Conservation (phyloP, 352 stramenopile species). For the Globisporangium camurandrum region DNA sequence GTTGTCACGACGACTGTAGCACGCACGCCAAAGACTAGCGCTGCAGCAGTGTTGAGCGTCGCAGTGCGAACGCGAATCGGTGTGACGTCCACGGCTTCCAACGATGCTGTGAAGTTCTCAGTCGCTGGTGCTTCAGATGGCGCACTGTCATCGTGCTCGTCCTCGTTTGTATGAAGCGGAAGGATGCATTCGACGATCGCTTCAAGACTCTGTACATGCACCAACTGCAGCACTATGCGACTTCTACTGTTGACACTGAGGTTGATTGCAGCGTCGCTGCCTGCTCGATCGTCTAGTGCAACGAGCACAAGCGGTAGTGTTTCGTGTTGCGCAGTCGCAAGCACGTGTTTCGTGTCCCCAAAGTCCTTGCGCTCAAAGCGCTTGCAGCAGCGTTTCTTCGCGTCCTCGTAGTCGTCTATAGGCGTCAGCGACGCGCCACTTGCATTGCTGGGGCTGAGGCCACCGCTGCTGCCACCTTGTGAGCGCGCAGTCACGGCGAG, state of each 20-base stretch:
- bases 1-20: slow-evolving; percentile 3
- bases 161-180: not conserved
- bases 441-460: not conserved
- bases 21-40: slow-evolving; percentile 1
- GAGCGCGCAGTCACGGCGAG: slow-evolving; percentile 16
- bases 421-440: slow-evolving; percentile 4
- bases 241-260: not conserved
- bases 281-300: not conserved
- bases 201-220: slow-evolving; percentile 3
- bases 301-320: slow-evolving; percentile 6
- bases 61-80: not conserved
- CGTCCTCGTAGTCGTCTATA: slow-evolving; percentile 41
- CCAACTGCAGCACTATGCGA: not conserved
- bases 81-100: not conserved
- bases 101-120: no score
- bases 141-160: not conserved
- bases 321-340: slow-evolving; percentile 1
- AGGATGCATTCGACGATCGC: not conserved
- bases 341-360: not conserved
- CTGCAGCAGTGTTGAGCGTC: not conserved
- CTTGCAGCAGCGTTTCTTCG: slow-evolving; percentile 37
- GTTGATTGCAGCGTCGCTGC: no score
- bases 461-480: slow-evolving; percentile 1
- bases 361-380: not conserved
- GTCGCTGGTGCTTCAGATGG: not conserved